Percentiles rank a stretch among this genome's conserved stretches.
These are phyloP conservation scores for Pleurotus salmoneostramineus DNA, from an alignment of 768 basidiomycete species.

Conservation along the genomic window DNA sequence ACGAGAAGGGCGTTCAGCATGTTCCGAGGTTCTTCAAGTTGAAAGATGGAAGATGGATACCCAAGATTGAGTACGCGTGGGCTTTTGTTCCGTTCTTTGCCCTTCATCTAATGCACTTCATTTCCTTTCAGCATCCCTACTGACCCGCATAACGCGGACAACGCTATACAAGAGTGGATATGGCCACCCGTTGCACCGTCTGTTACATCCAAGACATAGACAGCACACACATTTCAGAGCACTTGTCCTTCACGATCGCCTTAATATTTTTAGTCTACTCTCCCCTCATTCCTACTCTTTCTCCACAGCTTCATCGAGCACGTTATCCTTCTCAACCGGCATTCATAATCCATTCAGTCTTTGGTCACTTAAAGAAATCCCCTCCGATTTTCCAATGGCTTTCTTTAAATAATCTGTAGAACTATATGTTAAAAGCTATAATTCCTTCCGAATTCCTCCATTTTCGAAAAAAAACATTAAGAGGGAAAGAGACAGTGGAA, in stretches of 20 bases:
- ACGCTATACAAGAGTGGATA: conserved; percentile 76
- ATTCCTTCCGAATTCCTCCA: conserved; percentile 1
- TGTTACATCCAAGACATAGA: neutral
- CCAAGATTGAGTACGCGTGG: conserved; percentile 64
- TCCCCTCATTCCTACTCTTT: neutral
- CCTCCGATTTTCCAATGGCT: neutral
- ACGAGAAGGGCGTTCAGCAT: conserved; percentile 67
- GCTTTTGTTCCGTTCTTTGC: neutral
- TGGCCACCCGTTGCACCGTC: conserved; percentile 34
- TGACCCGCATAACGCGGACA: conserved; percentile 62
- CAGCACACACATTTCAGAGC: neutral
- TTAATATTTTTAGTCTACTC: neutral
- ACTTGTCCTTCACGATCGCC: neutral
- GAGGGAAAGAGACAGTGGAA: neutral
- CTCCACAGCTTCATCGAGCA: neutral
- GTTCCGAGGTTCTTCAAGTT: conserved; percentile 80
- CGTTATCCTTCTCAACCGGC: neutral
- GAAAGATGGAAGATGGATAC: conserved; percentile 75
- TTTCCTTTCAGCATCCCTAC: conserved; percentile 55
- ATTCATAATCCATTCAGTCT: neutral
- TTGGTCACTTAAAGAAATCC: neutral
- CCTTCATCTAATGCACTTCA: conserved; percentile 7
- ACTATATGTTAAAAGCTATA: conserved; percentile 5
- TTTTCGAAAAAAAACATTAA: neutral
- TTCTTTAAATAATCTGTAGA: conserved; percentile 5